Percentiles rank a stretch among this genome's conserved stretches.
phyloP scores from a whole-genome alignment of 441 rosid species.

The Pelargonium fulgidum region DNA sequence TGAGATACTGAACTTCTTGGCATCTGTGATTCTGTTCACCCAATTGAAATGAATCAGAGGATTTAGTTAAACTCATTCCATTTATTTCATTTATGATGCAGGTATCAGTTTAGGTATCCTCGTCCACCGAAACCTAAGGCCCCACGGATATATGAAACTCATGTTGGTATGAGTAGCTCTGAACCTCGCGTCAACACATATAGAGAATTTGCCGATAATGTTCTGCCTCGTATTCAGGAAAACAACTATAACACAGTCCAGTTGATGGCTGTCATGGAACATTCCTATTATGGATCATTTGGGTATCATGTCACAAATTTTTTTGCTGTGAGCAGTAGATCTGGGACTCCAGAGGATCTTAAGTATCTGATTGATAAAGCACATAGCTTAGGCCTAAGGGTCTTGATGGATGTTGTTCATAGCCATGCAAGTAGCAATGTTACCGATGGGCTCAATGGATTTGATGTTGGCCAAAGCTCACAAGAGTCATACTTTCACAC shows the following conservation, averaged over 20 bases:
- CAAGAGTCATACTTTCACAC: slow-evolving; percentile 71
- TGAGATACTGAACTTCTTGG: slow-evolving; percentile 6
- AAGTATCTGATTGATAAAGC: slow-evolving; percentile 82
- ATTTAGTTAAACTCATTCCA: not conserved
- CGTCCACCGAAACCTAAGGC: slow-evolving; percentile 63
- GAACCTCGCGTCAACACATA: slow-evolving; percentile 62
- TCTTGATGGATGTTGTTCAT: slow-evolving; percentile 72
- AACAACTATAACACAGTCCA: slow-evolving; percentile 71
- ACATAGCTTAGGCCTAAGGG: slow-evolving; percentile 65
- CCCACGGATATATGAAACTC: slow-evolving; percentile 73
- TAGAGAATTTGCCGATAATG: slow-evolving; percentile 71
- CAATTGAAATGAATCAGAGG: not conserved
- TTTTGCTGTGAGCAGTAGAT: slow-evolving; percentile 76
- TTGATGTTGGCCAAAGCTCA: slow-evolving; percentile 71
- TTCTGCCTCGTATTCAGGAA: slow-evolving; percentile 65
- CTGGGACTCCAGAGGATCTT: slow-evolving; percentile 81
- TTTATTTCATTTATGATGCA: slow-evolving; percentile 28
- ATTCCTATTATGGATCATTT: slow-evolving; percentile 78
- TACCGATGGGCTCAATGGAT: slow-evolving; percentile 82
- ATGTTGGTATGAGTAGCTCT: slow-evolving; percentile 81
- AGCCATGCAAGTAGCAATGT: slow-evolving; percentile 79
- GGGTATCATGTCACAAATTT: slow-evolving; percentile 79
- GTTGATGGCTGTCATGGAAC: slow-evolving; percentile 83
- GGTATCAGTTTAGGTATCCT: slow-evolving; percentile 55
- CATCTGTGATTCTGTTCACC: slow-evolving; percentile 1